Evolutionary conservation across 805 yeast genomes (phyloP), one percentile per base, ranked within the genome.

Genomic region (Yamadazyma paraphyllophila): DNA sequence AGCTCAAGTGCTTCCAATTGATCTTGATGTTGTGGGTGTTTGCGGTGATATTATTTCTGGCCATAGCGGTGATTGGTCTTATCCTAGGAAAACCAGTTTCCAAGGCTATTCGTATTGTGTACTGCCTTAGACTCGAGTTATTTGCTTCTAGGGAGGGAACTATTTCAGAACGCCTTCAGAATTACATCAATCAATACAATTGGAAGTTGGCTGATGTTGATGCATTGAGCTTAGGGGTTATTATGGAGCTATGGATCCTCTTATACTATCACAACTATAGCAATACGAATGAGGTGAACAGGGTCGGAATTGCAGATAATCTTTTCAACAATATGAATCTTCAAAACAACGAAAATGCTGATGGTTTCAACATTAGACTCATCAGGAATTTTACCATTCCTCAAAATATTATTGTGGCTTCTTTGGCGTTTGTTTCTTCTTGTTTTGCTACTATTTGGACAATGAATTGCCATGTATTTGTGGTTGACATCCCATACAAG

Each of bases 1-100:
- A 81, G 42, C 27, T 57, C 2, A 74, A 97, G 47, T 73, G 89
- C 30, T 67, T 76, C 16, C 66, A 57, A 0, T 60, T 86, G 36
- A 63, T 80, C 16, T 50, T 65, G 7, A 56, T 67, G 60, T 60
- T 80, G 12, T 81, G 86, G 81, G 45, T 68, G 2, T 76, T 74
- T 54, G 67, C 73, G 1, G 66, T 66, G 1, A 43, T 69, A 3
- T 48, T 70, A 13, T 51, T 67, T 13, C 41, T 68, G 17, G 36
- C 48, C 5, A 35, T 63, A 4, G 34, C 52, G 3, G 35, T 67
- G 12, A 25, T 41, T 2, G 66, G 65, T 0, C 46, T 63, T 12
- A n/a, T 64, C 2, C 9, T 66, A 4, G 76, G 76, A 13, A 47
- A 64, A 35, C 65, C 47, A 7, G 27, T 39, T 46, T 52, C 43